Conservation (phyloP, 139 green algal genomes). For the Micractinium sp. region DNA sequence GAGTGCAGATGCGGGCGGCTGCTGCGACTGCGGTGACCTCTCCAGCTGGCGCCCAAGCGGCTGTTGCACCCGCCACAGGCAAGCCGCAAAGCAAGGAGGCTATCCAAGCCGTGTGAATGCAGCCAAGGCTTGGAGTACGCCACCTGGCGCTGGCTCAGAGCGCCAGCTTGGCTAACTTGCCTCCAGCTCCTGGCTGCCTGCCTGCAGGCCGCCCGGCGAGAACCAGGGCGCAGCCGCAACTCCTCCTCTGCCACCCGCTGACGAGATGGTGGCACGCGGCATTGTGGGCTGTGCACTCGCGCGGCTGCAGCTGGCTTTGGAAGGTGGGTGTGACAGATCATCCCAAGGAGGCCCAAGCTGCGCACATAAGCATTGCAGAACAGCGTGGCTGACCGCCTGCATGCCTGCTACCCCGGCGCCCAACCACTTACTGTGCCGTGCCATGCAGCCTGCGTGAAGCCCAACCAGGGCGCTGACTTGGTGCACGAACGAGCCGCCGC, state of each 20-base stretch:
- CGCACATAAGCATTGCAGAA: not conserved
- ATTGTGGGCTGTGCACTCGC: not conserved
- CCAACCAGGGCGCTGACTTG: not conserved
- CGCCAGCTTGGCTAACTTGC: not conserved
- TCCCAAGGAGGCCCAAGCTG: not conserved
- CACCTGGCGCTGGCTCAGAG: not conserved
- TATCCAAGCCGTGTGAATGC: not conserved
- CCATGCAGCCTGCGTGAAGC: not conserved
- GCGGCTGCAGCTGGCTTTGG: constrained; percentile 17
- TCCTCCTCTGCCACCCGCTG: not conserved
- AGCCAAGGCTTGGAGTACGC: too few relatives aligned
- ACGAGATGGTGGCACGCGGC: not conserved
- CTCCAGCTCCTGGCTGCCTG: not conserved
- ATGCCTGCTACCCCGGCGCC: not conserved
- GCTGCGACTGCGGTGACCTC: constrained; percentile 78
- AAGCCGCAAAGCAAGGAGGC: not conserved
- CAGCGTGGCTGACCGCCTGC: not conserved
- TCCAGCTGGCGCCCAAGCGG: constrained; percentile 58
- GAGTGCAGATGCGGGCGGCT: constrained; percentile 58
- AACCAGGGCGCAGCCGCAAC: not conserved
- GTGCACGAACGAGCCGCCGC: not conserved
- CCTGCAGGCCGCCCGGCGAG: not conserved
- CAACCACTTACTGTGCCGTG: not conserved
- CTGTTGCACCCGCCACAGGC: constrained; percentile 49
- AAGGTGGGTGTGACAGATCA: not conserved